Evolutionary conservation across 768 basidiomycete species (phyloP).

Genomic region (Tephrocybe rancida): DNA sequence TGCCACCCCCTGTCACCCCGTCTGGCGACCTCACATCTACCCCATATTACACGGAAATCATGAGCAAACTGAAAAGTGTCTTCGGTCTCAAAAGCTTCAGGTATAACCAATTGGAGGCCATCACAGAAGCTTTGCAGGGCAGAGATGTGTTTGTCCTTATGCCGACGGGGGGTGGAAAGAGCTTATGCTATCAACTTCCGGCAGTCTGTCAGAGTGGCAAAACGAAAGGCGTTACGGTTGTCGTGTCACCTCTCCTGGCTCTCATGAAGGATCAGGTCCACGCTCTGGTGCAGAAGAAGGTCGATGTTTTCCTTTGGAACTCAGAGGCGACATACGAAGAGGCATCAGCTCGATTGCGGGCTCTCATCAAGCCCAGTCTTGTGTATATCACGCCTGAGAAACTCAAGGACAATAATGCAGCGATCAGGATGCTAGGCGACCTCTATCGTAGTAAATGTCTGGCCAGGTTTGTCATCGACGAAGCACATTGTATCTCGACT

Average conservation of each 20-base stretch:
- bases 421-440: constrained; percentile 55
- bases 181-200: constrained; percentile 88
- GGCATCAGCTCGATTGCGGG: constrained; percentile 47
- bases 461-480: constrained; percentile 93
- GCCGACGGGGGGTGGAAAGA: constrained; percentile 95
- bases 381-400: constrained; percentile 95
- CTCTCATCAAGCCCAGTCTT: constrained; percentile 56
- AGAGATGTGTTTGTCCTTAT: constrained; percentile 93
- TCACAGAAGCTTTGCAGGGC: constrained; percentile 76
- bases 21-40: constrained; percentile 13
- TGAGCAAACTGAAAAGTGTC: constrained; percentile 49
- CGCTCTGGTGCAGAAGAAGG: constrained; percentile 59
- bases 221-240: constrained; percentile 83
- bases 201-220: constrained; percentile 75
- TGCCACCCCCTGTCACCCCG: constrained; percentile 16
- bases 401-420: constrained; percentile 60
- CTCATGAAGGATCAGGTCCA: constrained; percentile 91
- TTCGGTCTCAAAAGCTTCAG: constrained; percentile 78
- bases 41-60: constrained; percentile 52
- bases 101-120: constrained; percentile 83
- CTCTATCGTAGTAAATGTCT: constrained; percentile 61
- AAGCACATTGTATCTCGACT: constrained; percentile 91
- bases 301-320: constrained; percentile 74
- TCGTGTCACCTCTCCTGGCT: constrained; percentile 86
- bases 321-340: constrained; percentile 48